A percentile compares a stretch with the other conserved stretches of the same genome.
These are phyloP conservation scores for Akanthomyces muscarius DNA, from an alignment of 2,329 filamentous ascomycete species.

Conservation along the genomic window DNA sequence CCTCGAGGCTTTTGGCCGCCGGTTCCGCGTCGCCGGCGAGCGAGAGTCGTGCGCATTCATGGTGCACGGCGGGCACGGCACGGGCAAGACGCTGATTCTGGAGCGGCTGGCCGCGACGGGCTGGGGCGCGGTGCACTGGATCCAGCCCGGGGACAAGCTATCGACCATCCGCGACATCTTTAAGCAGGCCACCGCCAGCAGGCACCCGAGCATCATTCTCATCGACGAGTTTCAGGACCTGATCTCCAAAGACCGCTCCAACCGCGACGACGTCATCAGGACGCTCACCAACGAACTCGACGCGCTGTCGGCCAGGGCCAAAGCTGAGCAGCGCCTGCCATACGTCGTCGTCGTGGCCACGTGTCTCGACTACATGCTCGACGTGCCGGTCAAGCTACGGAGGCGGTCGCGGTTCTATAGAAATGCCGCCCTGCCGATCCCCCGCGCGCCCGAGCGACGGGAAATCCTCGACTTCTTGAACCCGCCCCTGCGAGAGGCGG, in stretches of 20 bases:
- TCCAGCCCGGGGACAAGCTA: conserved; percentile 54
- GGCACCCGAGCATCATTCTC: conserved; percentile 72
- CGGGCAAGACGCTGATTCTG: conserved; percentile 76
- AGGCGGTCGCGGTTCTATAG: conserved; percentile 59
- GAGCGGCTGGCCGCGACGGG: conserved; percentile 60
- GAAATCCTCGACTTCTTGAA: conserved; percentile 67
- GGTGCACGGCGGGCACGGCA: conserved; percentile 77
- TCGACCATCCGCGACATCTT: conserved; percentile 64
- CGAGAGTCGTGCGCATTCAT: conserved; percentile 56
- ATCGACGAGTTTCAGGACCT: conserved; percentile 75
- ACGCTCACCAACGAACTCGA: conserved; percentile 54
- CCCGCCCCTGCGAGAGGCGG: conserved; percentile 43
- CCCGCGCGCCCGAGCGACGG: conserved; percentile 64
- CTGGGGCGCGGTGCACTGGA: conserved; percentile 66
- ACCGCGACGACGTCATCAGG: conserved; percentile 47
- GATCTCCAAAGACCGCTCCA: conserved; percentile 55
- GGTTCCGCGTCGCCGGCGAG: conserved; percentile 29
- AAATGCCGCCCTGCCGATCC: conserved; percentile 72
- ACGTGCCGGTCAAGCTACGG: conserved; percentile 67
- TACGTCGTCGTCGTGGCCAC: conserved; percentile 71
- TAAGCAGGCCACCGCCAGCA: conserved; percentile 56
- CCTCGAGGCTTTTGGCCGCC: conserved; percentile 52
- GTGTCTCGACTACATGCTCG: conserved; percentile 64
- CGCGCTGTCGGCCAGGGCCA: conserved; percentile 41
- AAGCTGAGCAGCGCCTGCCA: conserved; percentile 37